Base-by-base conservation (phyloP, 164 flowering plant genomes). In the Liriodendron chinense region DNA sequence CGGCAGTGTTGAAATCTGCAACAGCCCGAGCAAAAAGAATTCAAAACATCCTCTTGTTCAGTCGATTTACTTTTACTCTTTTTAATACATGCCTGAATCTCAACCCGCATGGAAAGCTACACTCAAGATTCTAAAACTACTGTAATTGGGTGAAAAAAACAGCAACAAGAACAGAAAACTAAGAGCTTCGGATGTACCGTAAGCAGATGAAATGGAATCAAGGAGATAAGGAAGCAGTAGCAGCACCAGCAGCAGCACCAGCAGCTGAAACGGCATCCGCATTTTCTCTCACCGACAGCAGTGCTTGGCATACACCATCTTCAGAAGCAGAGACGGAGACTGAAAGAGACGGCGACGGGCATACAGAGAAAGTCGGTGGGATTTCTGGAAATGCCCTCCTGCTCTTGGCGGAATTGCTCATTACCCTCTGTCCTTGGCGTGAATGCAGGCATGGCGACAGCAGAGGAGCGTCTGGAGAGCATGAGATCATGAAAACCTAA, bases 201-300 rank as follows among this genome's bases (percentile, higher is more conserved):
- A 71, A 76, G 79, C 72, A 25, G 75, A 72, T 43, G 76, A 70
- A 71, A 63, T 61, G 65, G 76, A 78, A 73, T 72, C 59, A 75
- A 85, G 78, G 68, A 80, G 65, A 68, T 64, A 69, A 69, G 84
- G 76, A 49, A 77, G 78, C 34, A 84, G 77, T 71, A 50, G n/a
- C n/a, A n/a, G n/a, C n/a, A n/a, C n/a, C n/a, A n/a, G n/a, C 65
- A 57, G 64, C 47, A 84, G 77, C 73, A 53, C 8, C 65, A 57
- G 64, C 47, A 71, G 13, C 65, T 79, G 70, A 72, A 76, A 70
- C 65, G 57, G 74, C 65, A 72, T 14, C 74, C 81, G 72, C 74
- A 76, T 72, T 83, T 80, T 88, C 81, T 68, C 77, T 68, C 63
- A 34, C 56, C 70, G 64, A 72, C 74, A 68, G 62, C 48, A 20